Conservation (phyloP, 768 basidiomycete species). For the Suillus decipiens region DNA sequence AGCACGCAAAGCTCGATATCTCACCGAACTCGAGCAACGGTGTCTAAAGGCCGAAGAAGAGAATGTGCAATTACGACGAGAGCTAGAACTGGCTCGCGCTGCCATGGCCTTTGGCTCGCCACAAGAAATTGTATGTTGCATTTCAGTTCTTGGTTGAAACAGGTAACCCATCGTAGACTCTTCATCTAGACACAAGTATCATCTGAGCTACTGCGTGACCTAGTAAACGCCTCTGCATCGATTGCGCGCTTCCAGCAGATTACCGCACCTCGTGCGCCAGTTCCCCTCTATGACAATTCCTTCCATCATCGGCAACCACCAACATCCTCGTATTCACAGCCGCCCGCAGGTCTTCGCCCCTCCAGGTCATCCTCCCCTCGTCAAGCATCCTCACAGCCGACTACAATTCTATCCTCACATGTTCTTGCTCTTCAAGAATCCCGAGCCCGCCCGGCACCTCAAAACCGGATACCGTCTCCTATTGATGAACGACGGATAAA, state of each 20-base stretch:
- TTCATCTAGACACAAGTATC: conserved; percentile 50
- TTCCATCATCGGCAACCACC: not conserved
- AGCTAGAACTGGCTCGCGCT: conserved; percentile 46
- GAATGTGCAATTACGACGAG: conserved; percentile 49
- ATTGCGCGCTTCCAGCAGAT: conserved; percentile 54
- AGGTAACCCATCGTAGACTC: conserved; percentile 10
- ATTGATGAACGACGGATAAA: not conserved
- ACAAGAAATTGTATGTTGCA: conserved; percentile 28
- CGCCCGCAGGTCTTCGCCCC: conserved; percentile 23
- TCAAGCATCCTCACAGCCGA: conserved; percentile 18
- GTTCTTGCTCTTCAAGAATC: not conserved
- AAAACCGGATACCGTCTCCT: not conserved
- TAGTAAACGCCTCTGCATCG: conserved; percentile 49
- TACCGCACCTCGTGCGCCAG: conserved; percentile 38
- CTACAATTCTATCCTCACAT: not conserved
- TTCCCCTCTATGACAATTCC: conserved; percentile 8
- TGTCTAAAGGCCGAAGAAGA: conserved; percentile 56
- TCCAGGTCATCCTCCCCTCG: conserved; percentile 27
- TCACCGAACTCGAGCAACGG: conserved; percentile 57
- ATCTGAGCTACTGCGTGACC: conserved; percentile 50
- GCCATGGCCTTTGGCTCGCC: conserved; percentile 36
- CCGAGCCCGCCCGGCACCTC: not conserved
- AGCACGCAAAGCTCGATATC: conserved; percentile 57
- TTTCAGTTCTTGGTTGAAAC: conserved; percentile 2
- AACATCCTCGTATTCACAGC: conserved; percentile 12